These are phyloP conservation scores for Macrolepiota fuliginosa DNA, from an alignment of 768 basidiomycete genomes.

Conservation along the genomic window DNA sequence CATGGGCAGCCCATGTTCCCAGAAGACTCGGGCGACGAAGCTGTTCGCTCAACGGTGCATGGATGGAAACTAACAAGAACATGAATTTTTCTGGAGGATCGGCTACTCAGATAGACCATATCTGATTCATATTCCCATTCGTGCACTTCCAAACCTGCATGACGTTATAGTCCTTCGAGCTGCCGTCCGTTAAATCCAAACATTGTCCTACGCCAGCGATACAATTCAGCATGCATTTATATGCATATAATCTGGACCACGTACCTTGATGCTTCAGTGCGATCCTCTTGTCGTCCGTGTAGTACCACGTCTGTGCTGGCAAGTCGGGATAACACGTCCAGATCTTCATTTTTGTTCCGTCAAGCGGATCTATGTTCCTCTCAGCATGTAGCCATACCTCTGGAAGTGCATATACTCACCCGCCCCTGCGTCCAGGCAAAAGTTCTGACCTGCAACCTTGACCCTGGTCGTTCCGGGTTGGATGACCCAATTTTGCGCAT, in stretches of 20 bases:
- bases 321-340: constrained; percentile 30
- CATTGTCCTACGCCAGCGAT: constrained; percentile 21
- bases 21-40: constrained; percentile 78
- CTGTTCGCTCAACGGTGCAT: constrained; percentile 77
- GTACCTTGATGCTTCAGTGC: constrained; percentile 24
- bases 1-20: constrained; percentile 80
- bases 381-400: not conserved
- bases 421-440: constrained; percentile 22
- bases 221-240: not conserved
- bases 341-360: constrained; percentile 21
- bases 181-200: constrained; percentile 28
- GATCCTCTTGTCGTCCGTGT: constrained; percentile 27
- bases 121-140: not conserved
- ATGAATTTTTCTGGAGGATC: not conserved
- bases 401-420: constrained; percentile 5
- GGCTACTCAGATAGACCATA: not conserved
- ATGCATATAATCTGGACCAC: not conserved
- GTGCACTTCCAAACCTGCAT: constrained; percentile 32
- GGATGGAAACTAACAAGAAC: constrained; percentile 63
- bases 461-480: constrained; percentile 16
- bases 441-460: constrained; percentile 19
- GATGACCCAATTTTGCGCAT: constrained; percentile 22
- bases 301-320: constrained; percentile 32
- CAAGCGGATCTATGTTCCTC: constrained; percentile 15
- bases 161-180: constrained; percentile 24